These are phyloP conservation scores for Trypanosoma congolense DNA, from an alignment of 208 protist genomes.

Conservation along the genomic window DNA sequence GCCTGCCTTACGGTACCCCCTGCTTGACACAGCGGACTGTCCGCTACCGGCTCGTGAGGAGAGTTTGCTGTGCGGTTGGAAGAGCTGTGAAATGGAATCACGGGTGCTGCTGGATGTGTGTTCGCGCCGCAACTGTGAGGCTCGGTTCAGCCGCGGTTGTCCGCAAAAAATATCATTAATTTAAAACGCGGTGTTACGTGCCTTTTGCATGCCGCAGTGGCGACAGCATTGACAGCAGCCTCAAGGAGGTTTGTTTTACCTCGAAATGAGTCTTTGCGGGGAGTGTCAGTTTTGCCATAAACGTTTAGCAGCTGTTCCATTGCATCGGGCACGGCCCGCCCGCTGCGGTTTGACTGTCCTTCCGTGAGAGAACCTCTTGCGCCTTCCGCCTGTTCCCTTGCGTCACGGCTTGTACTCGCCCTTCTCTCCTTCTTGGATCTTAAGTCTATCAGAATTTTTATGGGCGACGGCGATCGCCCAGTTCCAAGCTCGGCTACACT, in stretches of 20 bases:
- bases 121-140: slow-evolving; percentile 11
- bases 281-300: no score
- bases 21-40: no score
- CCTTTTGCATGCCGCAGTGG: neutral
- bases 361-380: no score
- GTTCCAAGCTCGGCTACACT: no score
- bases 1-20: no score
- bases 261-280: neutral
- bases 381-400: no score
- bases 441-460: neutral
- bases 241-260: neutral
- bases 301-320: neutral
- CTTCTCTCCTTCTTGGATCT: neutral
- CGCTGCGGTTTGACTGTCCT: no score
- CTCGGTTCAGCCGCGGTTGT: slow-evolving; percentile 14
- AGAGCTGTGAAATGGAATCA: no score
- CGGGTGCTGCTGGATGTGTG: no score
- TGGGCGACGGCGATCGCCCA: neutral
- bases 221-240: neutral
- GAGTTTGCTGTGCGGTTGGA: no score
- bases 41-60: no score
- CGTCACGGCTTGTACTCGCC: neutral
- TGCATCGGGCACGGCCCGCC: neutral
- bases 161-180: neutral
- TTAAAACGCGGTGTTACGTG: neutral